Evolutionary conservation across 2,329 filamentous ascomycete species (phyloP), one percentile per base, ranked within the genome.

Genomic region (Colletotrichum sp.): DNA sequence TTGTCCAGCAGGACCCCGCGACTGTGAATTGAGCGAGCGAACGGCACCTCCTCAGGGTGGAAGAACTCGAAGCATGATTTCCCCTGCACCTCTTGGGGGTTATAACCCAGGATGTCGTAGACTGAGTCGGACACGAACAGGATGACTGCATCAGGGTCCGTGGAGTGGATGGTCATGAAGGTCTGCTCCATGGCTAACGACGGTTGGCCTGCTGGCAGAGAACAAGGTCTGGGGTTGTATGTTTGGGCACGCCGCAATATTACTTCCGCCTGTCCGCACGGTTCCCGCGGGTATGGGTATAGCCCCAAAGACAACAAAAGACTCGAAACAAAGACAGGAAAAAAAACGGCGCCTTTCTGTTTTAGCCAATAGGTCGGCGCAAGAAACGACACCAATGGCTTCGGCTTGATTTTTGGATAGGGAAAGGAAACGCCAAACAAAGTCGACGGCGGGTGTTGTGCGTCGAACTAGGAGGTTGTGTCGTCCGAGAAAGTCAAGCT

Each of bases 51-150:
- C 10, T 96, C 93, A 1, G 94, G 93, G 80, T 96, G 94, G 82
- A 98, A 98, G 83, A 95, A 98, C 34, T 97, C 94, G 88, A 96
- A 98, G 81, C 92, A 93, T 75, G 95, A 95, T 81, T 89, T 92
- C 77, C 94, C 93, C 80, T 93, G 90, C 18, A 98, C 92, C 82
- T 98, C 94, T 76, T 93, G 89, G 4, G 95, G 94, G 24, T 91
- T 89, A 81, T 95, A 96, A 68, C 95, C 95, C 57, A 98, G 90
- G 77, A 98, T 95, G 80, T 98, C 95, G 79, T 92, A 88, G 78
- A 98, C 92, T 4, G 95, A 97, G 80, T 96, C 94, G 67, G 95
- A 98, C 24, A 93, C 94, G 84, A 96, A 98, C 77, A 96, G 90
- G 77, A 98, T 94, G 77, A 92, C 94, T 80, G 95, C 95, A 82